Evolutionary conservation across 1,284 basidiomycete species (phyloP).

Genomic region (Leucoagaricus sp.): DNA sequence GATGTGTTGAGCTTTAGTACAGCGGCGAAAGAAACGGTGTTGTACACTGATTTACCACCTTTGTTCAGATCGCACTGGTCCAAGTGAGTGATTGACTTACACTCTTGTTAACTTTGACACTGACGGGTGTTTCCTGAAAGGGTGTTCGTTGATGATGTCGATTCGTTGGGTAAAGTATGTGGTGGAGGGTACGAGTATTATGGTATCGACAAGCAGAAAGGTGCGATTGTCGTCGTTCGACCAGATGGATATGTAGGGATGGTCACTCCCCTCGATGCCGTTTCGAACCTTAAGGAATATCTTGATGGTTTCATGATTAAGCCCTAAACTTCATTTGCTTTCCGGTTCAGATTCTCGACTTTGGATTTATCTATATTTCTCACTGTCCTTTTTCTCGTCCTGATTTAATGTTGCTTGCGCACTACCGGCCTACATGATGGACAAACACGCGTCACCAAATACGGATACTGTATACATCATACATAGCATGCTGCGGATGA

Average conservation of each 20-base stretch:
- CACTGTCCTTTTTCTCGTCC: no score
- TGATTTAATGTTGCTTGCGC: no score
- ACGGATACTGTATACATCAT: background rate
- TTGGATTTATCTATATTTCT: no score
- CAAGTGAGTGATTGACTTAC: constrained; percentile 43
- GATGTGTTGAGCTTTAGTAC: constrained; percentile 55
- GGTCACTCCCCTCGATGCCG: constrained; percentile 1
- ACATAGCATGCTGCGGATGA: background rate
- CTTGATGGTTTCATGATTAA: constrained; percentile 17
- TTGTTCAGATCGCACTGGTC: constrained; percentile 65
- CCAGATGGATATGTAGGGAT: constrained; percentile 18
- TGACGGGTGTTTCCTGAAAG: constrained; percentile 27
- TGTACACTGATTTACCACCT: constrained; percentile 51
- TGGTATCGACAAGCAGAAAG: constrained; percentile 44
- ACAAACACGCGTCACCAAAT: no score
- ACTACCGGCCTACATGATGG: no score
- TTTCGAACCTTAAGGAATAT: constrained; percentile 7
- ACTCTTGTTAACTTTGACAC: background rate
- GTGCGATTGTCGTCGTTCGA: constrained; percentile 16
- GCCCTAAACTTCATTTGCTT: background rate
- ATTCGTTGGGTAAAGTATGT: constrained; percentile 37
- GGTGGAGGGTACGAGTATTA: constrained; percentile 55
- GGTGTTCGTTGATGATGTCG: constrained; percentile 49
- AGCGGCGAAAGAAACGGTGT: constrained; percentile 46
- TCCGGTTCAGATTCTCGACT: no score